Base-by-base conservation (phyloP, 371 early-diverging fungal genomes). In the Coemansia sp. region DNA sequence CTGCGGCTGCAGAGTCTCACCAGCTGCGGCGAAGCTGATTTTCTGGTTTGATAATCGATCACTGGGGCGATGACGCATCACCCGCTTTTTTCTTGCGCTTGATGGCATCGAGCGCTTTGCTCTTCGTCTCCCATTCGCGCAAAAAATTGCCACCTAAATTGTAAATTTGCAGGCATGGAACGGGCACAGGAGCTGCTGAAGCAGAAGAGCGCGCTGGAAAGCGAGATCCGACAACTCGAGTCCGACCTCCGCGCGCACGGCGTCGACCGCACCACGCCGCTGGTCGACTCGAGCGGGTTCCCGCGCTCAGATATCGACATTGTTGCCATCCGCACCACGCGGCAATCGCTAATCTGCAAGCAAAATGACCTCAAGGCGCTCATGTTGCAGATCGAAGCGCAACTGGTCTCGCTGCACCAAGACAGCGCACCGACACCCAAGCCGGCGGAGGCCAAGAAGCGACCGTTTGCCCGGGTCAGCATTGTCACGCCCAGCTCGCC, bases 301-400 rank as follows among this genome's bases (percentile, higher is more conserved):
- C 96, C 96, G 5, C 84, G 93, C 31, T 78, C 88, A 13, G 95
- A 95, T 77, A 76, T 96, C 13, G 96, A 96, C 68, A 83, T 96
- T 0, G 88, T 86, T 34, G 79, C 87, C 1, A 84, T 90, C 11
- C 80, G 89, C 38, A 72, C 84, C 14, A 80, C 85, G 1, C 85
- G 95, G 4, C 78, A 82, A 42, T 62, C 77, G 45, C 84, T 94
- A 30, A 83, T 87, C 48, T 81, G 89, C 74, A 78, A 59, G 73
- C 77, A 59, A 35, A 93, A 93, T 70, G 95, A 94, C 68, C 82
- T 84, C 54, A 84, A 82, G 58, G 82, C 62, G 0, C 65, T 88
- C 48, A 92, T 91, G 89, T 36, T 45, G 0, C 75, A 87, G 48
- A 89, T 93, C 49, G 93, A 91, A 49, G 49, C 69, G n/a, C 82